These are phyloP conservation scores for Paramyrothecium sp. DNA, from an alignment of 2,329 filamentous ascomycete genomes.

Conservation along the genomic window DNA sequence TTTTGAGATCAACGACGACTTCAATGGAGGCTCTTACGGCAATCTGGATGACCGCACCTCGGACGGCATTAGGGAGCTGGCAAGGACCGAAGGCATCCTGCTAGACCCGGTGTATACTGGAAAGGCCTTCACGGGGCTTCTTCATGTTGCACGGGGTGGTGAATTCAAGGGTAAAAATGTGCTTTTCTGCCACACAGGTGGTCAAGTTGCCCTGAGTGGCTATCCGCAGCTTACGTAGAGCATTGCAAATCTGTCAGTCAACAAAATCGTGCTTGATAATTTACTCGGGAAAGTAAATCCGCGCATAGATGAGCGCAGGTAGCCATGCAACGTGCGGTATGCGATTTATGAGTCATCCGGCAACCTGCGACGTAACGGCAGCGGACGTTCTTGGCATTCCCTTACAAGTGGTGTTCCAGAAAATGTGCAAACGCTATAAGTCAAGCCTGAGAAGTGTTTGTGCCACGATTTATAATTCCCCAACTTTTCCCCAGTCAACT, in stretches of 20 bases:
- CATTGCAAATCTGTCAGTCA: no score
- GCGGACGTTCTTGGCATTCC: no score
- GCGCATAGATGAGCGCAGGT: neutral
- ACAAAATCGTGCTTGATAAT: neutral
- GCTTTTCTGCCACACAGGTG: slow-evolving; percentile 12
- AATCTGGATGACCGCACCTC: slow-evolving; percentile 6
- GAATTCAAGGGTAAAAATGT: slow-evolving; percentile 4
- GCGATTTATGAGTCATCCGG: neutral
- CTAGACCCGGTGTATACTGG: slow-evolving; percentile 10
- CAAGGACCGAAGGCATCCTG: slow-evolving; percentile 7
- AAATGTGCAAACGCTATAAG: neutral
- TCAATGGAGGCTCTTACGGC: slow-evolving; percentile 6
- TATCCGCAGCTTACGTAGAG: neutral
- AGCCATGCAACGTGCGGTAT: neutral
- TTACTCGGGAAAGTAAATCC: neutral
- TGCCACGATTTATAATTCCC: neutral
- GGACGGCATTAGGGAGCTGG: slow-evolving; percentile 7
- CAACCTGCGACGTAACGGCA: neutral
- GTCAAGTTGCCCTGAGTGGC: slow-evolving; percentile 9
- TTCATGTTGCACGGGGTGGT: slow-evolving; percentile 5
- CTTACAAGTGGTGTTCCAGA: neutral
- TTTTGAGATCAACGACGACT: slow-evolving; percentile 7
- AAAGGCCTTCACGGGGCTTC: slow-evolving; percentile 10
- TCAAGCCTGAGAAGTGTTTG: no score
- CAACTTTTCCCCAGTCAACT: neutral